Evolutionary conservation across 257 asterid species (phyloP).

Genomic region (Ilex asprella): DNA sequence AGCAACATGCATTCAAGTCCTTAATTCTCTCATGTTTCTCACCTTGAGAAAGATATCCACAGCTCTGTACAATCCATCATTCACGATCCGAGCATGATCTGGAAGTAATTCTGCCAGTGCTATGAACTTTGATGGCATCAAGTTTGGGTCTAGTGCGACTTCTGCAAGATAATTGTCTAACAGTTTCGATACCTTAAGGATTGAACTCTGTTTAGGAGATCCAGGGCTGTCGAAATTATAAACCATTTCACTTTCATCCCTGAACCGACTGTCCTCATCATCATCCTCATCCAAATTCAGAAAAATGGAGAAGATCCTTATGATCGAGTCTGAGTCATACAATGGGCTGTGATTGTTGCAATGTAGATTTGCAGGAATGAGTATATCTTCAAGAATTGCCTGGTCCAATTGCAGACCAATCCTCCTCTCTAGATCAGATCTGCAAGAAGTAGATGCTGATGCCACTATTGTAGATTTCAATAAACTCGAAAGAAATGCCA

Average conservation of each 20-base stretch:
- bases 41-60: constrained; percentile 94
- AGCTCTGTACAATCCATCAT: constrained; percentile 82
- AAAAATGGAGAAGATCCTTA: constrained; percentile 78
- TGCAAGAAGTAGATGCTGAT: constrained; percentile 63
- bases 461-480: constrained; percentile 63
- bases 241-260: constrained; percentile 70
- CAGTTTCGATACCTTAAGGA: constrained; percentile 72
- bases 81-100: constrained; percentile 74
- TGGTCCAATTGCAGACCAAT: constrained; percentile 85
- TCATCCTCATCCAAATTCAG: constrained; percentile 82
- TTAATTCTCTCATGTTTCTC: constrained; percentile 8
- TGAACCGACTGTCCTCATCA: constrained; percentile 45
- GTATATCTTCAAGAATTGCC: constrained; percentile 87
- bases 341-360: constrained; percentile 54
- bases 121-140: constrained; percentile 59
- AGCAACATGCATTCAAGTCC: too few relatives aligned
- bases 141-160: constrained; percentile 68
- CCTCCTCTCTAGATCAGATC: constrained; percentile 82
- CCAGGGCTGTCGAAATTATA: constrained; percentile 80
- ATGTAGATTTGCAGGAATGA: constrained; percentile 50
- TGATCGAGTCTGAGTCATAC: constrained; percentile 64
- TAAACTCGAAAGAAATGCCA: constrained; percentile 80
- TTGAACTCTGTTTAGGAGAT: constrained; percentile 89
- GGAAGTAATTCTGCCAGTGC: constrained; percentile 77
- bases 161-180: constrained; percentile 81